Evolutionary conservation across 192 early-diverging fungal genomes (phyloP).

Genomic region (Thamnidium elegans): DNA sequence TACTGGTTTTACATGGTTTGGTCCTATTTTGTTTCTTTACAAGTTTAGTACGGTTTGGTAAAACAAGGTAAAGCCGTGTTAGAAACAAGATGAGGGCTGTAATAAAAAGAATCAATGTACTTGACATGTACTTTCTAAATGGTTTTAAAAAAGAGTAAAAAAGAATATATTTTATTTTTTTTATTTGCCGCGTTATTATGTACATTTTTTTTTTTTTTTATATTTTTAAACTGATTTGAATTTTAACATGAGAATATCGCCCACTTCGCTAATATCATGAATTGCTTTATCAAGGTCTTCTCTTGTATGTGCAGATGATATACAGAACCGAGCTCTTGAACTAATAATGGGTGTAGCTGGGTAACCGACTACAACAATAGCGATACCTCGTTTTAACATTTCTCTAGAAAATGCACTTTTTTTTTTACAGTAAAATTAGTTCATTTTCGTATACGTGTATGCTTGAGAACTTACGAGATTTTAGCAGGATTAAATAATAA

Average conservation of each 20-base stretch:
- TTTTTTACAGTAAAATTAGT: background rate
- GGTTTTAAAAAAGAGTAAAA: no score
- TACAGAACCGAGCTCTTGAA: constrained; percentile 90
- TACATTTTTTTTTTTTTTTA: constrained; percentile 3
- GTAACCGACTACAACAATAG: constrained; percentile 95
- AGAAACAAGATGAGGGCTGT: background rate
- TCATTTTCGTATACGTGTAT: background rate
- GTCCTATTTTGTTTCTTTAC: constrained; percentile 10
- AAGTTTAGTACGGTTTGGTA: background rate
- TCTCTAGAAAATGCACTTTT: constrained; percentile 87
- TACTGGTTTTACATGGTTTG: constrained; percentile 35
- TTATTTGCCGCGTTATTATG: no score
- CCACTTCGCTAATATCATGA: constrained; percentile 69
- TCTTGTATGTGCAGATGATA: constrained; percentile 90
- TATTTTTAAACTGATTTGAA: constrained; percentile 4
- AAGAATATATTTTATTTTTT: no score
- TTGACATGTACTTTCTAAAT: no score
- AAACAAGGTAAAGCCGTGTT: background rate
- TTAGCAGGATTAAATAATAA: constrained; percentile 86
- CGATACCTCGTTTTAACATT: constrained; percentile 82
- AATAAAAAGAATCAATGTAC: background rate
- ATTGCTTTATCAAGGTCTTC: constrained; percentile 76
- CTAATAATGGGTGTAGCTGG: constrained; percentile 98
- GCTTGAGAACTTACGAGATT: constrained; percentile 56
- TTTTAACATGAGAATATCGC: constrained; percentile 70